Base-by-base conservation (phyloP, 2,329 filamentous ascomycete species). In the Aureobasidium sp. region DNA sequence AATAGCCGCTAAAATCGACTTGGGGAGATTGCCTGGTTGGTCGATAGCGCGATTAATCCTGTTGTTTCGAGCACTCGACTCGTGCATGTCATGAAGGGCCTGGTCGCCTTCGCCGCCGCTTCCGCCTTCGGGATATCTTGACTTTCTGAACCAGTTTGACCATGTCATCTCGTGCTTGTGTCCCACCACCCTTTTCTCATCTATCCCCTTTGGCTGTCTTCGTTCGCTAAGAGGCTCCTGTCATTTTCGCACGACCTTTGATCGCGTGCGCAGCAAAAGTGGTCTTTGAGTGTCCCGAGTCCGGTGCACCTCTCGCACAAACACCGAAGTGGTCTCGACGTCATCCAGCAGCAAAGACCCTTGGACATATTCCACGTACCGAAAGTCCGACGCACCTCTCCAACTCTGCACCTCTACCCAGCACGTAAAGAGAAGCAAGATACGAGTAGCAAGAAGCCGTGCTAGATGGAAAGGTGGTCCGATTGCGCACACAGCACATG, bases 241-340 rank as follows among this genome's bases (percentile, higher is more conserved):
- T 41, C 5, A 25, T 25, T 25, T 8, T 57, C 15, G 37, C 29
- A 45, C 17, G 3, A 20, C 8, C 6, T 1, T 45, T n/a, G 14
- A 36, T 14, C 48, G 11, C 3, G 14, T n/a, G 34, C 31, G 22
- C 45, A 42, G 3, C 8, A 22, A 6, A 34, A 2, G 9, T 8
- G 34, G 11, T 36, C 14, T 34, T 25, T 25, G 8, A 41, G 17
- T 36, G 20, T n/a, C 14, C 27, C 5, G 25, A 25, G 20, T 48
- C 14, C 55, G 55, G 29, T 14, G 6, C 42, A n/a, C 14, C 0
- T 39, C 41, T 27, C 3, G 25, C n/a, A 17, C n/a, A 36, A 59
- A n/a, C 31, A 59, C 55, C 57, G 36, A 51, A 27, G 57, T 51
- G 45, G 57, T 57, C 20, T 60, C 57, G 57, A 60, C 57, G 57